These are phyloP conservation scores for Pulveroboletus sp. DNA, from an alignment of 768 basidiomycete genomes.

Conservation along the genomic window DNA sequence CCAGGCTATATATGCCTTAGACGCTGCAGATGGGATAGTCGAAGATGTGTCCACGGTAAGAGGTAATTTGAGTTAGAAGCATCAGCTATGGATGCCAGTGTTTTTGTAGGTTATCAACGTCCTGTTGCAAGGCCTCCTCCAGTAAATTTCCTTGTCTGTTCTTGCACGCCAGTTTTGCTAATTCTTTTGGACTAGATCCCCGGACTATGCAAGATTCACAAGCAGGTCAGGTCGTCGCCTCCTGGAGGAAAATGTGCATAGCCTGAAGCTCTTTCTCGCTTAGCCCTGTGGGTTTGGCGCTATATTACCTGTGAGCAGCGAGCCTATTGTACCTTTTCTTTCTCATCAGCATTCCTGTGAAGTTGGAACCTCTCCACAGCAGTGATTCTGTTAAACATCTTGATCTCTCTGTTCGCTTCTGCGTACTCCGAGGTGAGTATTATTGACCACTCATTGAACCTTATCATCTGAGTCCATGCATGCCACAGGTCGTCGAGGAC, in stretches of 20 bases:
- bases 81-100: neutral
- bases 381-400: slow-evolving; percentile 83
- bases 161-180: neutral
- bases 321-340: neutral
- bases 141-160: slow-evolving; percentile 38
- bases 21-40: slow-evolving; percentile 79
- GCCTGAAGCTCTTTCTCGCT: neutral
- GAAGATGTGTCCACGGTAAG: slow-evolving; percentile 49
- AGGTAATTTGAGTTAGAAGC: slow-evolving; percentile 6
- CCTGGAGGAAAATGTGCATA: neutral
- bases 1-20: slow-evolving; percentile 84
- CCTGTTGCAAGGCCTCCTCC: slow-evolving; percentile 76
- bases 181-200: slow-evolving; percentile 41
- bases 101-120: slow-evolving; percentile 55
- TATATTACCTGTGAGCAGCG: slow-evolving; percentile 74
- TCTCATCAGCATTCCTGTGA: neutral
- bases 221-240: slow-evolving; percentile 34
- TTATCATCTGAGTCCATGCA: neutral
- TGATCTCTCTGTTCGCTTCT: slow-evolving; percentile 93
- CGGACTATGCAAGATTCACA: slow-evolving; percentile 58
- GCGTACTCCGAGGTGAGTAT: slow-evolving; percentile 80
- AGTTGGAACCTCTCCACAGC: slow-evolving; percentile 84
- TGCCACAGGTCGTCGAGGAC: slow-evolving; percentile 62
- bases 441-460: neutral
- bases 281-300: slow-evolving; percentile 53